Evolutionary conservation across 768 basidiomycete species (phyloP).

Genomic region (Cantharellus cinnabarinus): DNA sequence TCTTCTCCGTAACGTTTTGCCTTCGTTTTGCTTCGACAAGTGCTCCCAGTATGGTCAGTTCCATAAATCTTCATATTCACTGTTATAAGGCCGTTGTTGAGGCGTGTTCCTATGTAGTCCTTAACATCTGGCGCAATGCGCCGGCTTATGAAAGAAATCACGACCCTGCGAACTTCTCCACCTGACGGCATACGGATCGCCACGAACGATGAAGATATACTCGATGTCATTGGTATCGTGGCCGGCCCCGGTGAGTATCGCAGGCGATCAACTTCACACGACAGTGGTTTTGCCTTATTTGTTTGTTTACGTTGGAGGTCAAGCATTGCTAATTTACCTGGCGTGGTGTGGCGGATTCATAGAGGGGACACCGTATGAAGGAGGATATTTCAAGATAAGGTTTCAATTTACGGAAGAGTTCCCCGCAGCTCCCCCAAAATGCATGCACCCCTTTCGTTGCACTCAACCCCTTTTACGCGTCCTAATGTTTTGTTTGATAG

Average conservation of each 20-base stretch:
- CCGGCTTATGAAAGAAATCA: slow-evolving; percentile 72
- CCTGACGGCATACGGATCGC: slow-evolving; percentile 85
- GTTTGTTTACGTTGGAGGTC: neutral
- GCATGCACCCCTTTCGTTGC: slow-evolving; percentile 22
- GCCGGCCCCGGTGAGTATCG: slow-evolving; percentile 61
- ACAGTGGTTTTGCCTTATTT: neutral
- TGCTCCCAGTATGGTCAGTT: too few species aligned
- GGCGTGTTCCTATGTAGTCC: neutral
- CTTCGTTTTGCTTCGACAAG: too few species aligned
- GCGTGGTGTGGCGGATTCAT: slow-evolving; percentile 4
- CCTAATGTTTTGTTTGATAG: slow-evolving; percentile 20
- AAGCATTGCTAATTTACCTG: slow-evolving; percentile 6
- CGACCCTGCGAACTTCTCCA: slow-evolving; percentile 58
- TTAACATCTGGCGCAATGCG: slow-evolving; percentile 28
- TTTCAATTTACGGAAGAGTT: slow-evolving; percentile 90
- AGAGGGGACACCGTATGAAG: slow-evolving; percentile 51
- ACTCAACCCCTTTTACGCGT: slow-evolving; percentile 1
- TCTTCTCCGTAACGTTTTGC: too few species aligned
- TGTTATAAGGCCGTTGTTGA: too few species aligned
- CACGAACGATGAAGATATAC: slow-evolving; percentile 70
- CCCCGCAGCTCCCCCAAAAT: slow-evolving; percentile 84
- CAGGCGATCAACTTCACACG: too few species aligned
- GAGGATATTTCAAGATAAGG: slow-evolving; percentile 51
- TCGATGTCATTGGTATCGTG: slow-evolving; percentile 73
- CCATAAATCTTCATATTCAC: too few species aligned